A percentile compares a stretch with the other conserved stretches of the same genome.
These are phyloP conservation scores for Pseudofabraea citricarpa DNA, from an alignment of 2,329 filamentous ascomycete species.

Conservation along the genomic window DNA sequence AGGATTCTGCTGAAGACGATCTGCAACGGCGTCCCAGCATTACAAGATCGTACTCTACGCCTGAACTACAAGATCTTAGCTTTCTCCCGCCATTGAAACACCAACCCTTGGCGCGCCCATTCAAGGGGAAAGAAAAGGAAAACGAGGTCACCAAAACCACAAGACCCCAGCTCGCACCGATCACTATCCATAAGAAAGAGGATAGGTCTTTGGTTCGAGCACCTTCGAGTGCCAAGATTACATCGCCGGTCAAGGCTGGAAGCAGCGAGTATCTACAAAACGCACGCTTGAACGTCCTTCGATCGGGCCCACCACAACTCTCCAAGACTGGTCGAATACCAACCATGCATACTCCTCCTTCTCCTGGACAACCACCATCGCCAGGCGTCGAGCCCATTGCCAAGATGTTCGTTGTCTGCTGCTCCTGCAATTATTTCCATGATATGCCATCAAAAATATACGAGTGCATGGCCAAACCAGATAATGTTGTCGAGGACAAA, in stretches of 20 bases:
- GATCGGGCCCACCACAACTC: not conserved
- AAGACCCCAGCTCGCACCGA: no score
- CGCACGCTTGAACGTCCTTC: slow-evolving; percentile 16
- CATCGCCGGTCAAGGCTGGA: not conserved
- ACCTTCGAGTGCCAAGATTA: no score
- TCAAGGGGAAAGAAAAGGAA: slow-evolving; percentile 20
- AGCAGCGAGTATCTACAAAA: slow-evolving; percentile 18
- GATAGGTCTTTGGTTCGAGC: no score
- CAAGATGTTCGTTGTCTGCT: slow-evolving; percentile 64
- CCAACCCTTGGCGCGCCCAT: slow-evolving; percentile 29
- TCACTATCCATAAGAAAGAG: no score
- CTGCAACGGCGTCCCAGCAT: slow-evolving; percentile 6
- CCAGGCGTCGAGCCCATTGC: slow-evolving; percentile 32
- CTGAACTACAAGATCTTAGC: slow-evolving; percentile 22
- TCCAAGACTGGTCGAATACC: slow-evolving; percentile 4
- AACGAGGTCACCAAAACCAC: no score
- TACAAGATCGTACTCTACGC: slow-evolving; percentile 16
- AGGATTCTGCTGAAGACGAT: slow-evolving; percentile 4
- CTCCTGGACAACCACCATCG: not conserved
- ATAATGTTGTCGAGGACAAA: slow-evolving; percentile 47
- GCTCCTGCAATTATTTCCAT: slow-evolving; percentile 58
- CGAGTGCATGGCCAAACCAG: slow-evolving; percentile 58
- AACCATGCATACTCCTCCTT: slow-evolving; percentile 2
- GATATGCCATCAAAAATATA: slow-evolving; percentile 62
- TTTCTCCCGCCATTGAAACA: slow-evolving; percentile 35